phyloP scores from a whole-genome alignment of 352 stramenopile species.

The Phytophthora vignae region DNA sequence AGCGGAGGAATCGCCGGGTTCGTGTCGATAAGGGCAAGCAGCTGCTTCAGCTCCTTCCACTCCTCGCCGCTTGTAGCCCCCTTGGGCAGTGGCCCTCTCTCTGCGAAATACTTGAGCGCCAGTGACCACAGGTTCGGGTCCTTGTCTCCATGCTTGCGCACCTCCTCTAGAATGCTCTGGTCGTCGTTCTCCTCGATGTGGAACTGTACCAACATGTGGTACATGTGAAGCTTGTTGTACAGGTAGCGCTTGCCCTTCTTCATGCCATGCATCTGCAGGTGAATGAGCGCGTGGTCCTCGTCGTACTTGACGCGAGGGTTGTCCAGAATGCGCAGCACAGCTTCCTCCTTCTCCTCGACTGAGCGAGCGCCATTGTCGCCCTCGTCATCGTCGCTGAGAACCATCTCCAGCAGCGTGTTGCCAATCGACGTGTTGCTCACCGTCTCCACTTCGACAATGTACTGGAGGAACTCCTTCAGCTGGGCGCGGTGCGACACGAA shows the following conservation, averaged over 20 bases:
- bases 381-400: slow-evolving; percentile 77
- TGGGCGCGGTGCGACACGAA: slow-evolving; percentile 93
- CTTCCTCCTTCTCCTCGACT: slow-evolving; percentile 79
- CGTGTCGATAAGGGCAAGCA: slow-evolving; percentile 81
- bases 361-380: slow-evolving; percentile 33
- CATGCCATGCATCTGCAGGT: slow-evolving; percentile 93
- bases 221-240: slow-evolving; percentile 95
- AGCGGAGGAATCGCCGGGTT: slow-evolving; percentile 86
- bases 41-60: slow-evolving; percentile 83
- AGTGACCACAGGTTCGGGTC: slow-evolving; percentile 92
- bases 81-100: slow-evolving; percentile 80
- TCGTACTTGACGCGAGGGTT: slow-evolving; percentile 93
- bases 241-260: slow-evolving; percentile 94
- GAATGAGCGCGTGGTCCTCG: slow-evolving; percentile 93
- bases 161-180: slow-evolving; percentile 89
- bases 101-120: slow-evolving; percentile 91
- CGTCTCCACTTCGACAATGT: slow-evolving; percentile 90
- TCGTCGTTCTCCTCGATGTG: slow-evolving; percentile 94
- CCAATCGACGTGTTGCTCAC: slow-evolving; percentile 90
- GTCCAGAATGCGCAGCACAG: slow-evolving; percentile 89
- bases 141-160: slow-evolving; percentile 90
- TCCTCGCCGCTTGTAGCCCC: slow-evolving; percentile 64
- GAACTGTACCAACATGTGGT: slow-evolving; percentile 94
- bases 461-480: slow-evolving; percentile 90
- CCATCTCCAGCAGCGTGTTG: slow-evolving; percentile 92